A percentile compares a stretch with the other conserved stretches of the same genome.
Conservation (phyloP, 176 grass and related monocot species). For the Pontederia paniculata region DNA sequence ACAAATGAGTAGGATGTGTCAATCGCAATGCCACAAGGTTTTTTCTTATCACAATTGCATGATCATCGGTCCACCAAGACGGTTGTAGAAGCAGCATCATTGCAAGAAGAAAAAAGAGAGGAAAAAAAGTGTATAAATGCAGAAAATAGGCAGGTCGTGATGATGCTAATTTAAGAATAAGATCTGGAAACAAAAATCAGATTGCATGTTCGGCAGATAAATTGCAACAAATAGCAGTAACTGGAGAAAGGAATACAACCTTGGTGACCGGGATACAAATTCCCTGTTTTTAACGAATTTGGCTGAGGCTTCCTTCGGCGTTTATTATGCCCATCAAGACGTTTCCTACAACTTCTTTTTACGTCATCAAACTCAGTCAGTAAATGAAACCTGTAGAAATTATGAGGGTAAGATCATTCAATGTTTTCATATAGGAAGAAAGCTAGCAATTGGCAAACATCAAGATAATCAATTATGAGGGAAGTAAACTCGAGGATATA, state of each 20-base stretch:
- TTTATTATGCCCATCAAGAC: constrained; percentile 60
- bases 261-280: constrained; percentile 35
- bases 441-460: background rate
- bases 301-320: constrained; percentile 60
- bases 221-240: background rate
- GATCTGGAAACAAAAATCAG: background rate
- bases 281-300: constrained; percentile 30
- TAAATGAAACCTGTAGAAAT: constrained; percentile 47
- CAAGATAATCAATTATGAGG: background rate
- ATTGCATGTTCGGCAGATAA: background rate
- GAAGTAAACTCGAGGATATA: background rate
- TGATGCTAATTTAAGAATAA: no score
- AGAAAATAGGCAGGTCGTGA: no score
- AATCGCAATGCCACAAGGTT: no score
- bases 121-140: no score
- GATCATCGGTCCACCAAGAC: no score
- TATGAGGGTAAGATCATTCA: background rate
- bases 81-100: no score
- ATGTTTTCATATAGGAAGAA: background rate
- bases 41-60: no score
- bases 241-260: constrained; percentile 19
- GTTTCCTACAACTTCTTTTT: constrained; percentile 69
- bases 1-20: no score
- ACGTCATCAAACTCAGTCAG: constrained; percentile 54
- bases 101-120: no score